These are phyloP conservation scores for Roridomyces roridus DNA, from an alignment of 768 basidiomycete genomes.

Conservation along the genomic window DNA sequence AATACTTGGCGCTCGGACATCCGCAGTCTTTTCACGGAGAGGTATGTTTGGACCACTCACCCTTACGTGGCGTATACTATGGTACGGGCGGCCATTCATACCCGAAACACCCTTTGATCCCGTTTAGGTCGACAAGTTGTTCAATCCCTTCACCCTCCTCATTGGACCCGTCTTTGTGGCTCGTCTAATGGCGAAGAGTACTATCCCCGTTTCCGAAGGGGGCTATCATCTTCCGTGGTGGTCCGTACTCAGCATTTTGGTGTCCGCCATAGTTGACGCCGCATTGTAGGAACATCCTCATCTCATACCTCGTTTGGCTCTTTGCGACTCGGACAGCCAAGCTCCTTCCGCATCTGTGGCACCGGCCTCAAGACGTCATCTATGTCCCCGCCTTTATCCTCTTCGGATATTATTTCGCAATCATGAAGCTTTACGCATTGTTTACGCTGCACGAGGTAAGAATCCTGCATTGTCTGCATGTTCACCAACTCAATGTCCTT, in stretches of 20 bases:
- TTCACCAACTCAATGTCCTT: constrained; percentile 1
- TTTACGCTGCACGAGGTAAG: constrained; percentile 89
- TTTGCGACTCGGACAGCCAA: constrained; percentile 78
- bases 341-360: constrained; percentile 83
- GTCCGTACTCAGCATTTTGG: constrained; percentile 44
- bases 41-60: constrained; percentile 86
- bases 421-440: constrained; percentile 94
- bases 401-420: constrained; percentile 93
- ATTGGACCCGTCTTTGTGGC: constrained; percentile 83
- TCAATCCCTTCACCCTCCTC: constrained; percentile 87
- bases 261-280: constrained; percentile 7
- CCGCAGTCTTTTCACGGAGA: constrained; percentile 86
- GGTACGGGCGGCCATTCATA: constrained; percentile 51
- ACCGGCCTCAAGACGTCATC: constrained; percentile 75
- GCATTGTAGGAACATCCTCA: constrained; percentile 65
- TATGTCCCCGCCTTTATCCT: constrained; percentile 86
- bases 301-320: constrained; percentile 74
- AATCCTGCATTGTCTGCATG: not conserved
- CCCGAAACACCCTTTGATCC: not conserved
- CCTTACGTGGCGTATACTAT: constrained; percentile 95
- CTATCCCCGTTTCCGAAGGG: constrained; percentile 65
- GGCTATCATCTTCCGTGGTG: constrained; percentile 87
- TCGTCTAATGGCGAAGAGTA: constrained; percentile 81
- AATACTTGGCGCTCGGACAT: constrained; percentile 95
- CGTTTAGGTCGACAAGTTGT: constrained; percentile 77